phyloP scores from a whole-genome alignment of 768 basidiomycete species.

The Boletus vermiculosoides region DNA sequence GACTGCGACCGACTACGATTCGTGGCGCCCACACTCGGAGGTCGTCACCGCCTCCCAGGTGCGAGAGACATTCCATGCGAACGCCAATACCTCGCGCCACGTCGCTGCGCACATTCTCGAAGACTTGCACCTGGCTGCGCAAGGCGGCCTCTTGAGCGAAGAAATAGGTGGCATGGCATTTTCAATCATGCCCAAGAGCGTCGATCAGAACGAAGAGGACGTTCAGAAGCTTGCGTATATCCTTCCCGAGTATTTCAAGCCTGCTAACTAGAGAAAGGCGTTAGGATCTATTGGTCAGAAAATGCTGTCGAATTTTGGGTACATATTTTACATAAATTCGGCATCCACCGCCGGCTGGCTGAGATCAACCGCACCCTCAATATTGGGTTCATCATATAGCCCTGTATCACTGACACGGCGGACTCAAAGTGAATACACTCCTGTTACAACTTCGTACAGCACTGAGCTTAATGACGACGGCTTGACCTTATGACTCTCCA shows the following conservation, averaged over 20 bases:
- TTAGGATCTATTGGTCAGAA: no score
- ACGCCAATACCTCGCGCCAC: conserved; percentile 82
- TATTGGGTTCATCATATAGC: no score
- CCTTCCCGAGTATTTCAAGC: conserved; percentile 70
- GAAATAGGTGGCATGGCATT: conserved; percentile 83
- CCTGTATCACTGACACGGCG: no score
- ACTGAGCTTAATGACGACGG: no score
- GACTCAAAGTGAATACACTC: no score
- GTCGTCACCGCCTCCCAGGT: conserved; percentile 91
- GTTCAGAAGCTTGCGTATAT: conserved; percentile 69
- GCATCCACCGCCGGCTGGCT: no score
- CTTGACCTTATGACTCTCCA: no score
- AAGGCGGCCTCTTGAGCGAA: conserved; percentile 58
- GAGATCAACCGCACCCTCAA: no score
- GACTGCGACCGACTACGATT: conserved; percentile 92
- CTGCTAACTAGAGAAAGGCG: conserved; percentile 1
- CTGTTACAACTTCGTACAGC: no score
- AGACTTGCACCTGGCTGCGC: conserved; percentile 61
- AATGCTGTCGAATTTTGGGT: no score
- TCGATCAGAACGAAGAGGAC: conserved; percentile 55
- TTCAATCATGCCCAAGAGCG: conserved; percentile 75
- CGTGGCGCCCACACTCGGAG: conserved; percentile 80
- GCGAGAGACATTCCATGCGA: conserved; percentile 80
- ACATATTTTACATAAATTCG: no score
- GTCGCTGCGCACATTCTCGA: conserved; percentile 70